phyloP scores from a whole-genome alignment of 2,329 filamentous ascomycete species.

The Neopestalotiopsis rosae region DNA sequence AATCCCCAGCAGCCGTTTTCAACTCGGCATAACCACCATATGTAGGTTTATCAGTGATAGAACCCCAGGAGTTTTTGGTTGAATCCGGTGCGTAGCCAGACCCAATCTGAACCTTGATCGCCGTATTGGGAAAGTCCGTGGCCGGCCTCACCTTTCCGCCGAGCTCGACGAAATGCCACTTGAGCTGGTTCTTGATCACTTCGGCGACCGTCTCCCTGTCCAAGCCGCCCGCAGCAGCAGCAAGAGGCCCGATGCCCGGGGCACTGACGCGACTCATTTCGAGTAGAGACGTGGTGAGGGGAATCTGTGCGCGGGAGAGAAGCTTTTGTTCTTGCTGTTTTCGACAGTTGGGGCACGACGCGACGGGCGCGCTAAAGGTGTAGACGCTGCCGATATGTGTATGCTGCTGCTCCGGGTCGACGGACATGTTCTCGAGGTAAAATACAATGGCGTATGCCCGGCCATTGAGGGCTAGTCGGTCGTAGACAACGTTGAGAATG shows the following conservation, averaged over 20 bases:
- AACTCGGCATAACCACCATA: no score
- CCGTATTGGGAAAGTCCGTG: neutral
- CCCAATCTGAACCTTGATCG: no score
- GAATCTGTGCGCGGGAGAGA: neutral
- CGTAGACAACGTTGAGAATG: neutral
- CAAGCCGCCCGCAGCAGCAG: neutral
- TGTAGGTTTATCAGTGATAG: no score
- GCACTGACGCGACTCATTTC: neutral
- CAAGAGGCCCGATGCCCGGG: neutral
- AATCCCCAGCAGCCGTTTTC: no score
- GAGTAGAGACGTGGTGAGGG: neutral
- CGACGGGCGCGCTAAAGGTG: neutral
- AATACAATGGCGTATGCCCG: neutral
- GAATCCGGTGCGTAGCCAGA: no score
- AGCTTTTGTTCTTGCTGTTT: neutral
- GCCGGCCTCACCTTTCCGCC: neutral
- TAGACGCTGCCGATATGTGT: neutral
- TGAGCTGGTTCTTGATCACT: neutral
- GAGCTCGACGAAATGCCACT: neutral
- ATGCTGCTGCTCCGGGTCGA: neutral
- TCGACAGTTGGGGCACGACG: neutral
- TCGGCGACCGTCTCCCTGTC: neutral
- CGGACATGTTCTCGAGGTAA: neutral
- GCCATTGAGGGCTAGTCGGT: neutral
- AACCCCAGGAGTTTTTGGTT: no score